Evolutionary conservation across 306 rosid species (phyloP).

Genomic region (Hippophae rhamnoides): DNA sequence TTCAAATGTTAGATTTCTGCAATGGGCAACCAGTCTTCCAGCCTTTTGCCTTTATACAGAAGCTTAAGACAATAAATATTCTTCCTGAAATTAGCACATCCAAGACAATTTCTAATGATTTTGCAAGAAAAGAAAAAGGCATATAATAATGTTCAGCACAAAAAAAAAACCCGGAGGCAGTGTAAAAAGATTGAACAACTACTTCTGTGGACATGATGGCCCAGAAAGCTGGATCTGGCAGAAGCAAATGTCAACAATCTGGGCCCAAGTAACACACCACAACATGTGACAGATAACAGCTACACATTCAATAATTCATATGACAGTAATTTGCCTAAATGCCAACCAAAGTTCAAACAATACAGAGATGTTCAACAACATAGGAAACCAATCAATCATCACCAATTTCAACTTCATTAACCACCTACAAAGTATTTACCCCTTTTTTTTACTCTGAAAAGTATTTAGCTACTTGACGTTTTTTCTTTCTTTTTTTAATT

Average conservation of each 20-base stretch:
- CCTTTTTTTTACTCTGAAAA: too few species aligned
- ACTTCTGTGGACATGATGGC: constrained; percentile 14
- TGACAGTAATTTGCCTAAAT: constrained; percentile 2
- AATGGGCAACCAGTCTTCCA: neutral
- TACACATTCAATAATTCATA: neutral
- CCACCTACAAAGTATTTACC: too few species aligned
- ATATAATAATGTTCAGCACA: constrained; percentile 3
- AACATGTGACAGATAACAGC: constrained; percentile 14
- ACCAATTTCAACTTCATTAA: neutral
- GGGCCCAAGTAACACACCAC: constrained; percentile 19
- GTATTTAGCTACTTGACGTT: too few species aligned
- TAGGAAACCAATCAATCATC: neutral
- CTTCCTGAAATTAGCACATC: neutral
- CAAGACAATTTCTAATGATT: constrained; percentile 9
- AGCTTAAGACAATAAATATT: neutral
- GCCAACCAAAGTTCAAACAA: constrained; percentile 3
- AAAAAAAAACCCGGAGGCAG: neutral
- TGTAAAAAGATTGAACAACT: neutral
- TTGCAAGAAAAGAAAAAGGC: constrained; percentile 12
- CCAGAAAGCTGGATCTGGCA: constrained; percentile 25
- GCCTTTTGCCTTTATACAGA: neutral
- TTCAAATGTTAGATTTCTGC: neutral
- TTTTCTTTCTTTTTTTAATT: neutral
- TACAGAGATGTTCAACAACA: neutral
- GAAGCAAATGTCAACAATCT: constrained; percentile 16